Percentiles rank a stretch among this genome's conserved stretches.
Evolutionary conservation across 2,329 filamentous ascomycete genomes (phyloP).

Genomic region (Triangularia setosa): DNA sequence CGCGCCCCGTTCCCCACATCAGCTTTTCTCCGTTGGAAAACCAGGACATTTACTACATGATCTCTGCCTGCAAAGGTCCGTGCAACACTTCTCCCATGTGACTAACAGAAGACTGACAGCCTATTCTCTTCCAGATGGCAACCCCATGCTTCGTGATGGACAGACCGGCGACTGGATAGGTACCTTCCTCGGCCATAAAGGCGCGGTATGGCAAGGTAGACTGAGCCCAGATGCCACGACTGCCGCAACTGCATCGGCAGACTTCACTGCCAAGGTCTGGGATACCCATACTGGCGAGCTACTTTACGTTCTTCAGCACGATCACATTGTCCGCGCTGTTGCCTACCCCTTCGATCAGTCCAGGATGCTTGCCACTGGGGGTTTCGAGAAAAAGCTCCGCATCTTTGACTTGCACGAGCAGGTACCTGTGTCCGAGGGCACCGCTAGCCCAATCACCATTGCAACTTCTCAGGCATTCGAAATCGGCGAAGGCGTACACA

Average conservation of each 20-base stretch:
- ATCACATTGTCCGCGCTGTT: slow-evolving; percentile 91
- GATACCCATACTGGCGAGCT: slow-evolving; percentile 92
- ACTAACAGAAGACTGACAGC: neutral
- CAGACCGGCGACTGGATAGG: slow-evolving; percentile 97
- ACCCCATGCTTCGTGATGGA: slow-evolving; percentile 96
- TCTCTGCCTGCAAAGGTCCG: slow-evolving; percentile 85
- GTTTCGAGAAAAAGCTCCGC: slow-evolving; percentile 93
- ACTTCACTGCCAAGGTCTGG: slow-evolving; percentile 97
- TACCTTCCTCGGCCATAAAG: slow-evolving; percentile 97
- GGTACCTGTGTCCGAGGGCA: slow-evolving; percentile 29
- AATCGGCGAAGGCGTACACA: slow-evolving; percentile 80
- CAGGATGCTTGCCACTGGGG: slow-evolving; percentile 87
- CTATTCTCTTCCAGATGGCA: slow-evolving; percentile 64
- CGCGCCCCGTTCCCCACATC: slow-evolving; percentile 85
- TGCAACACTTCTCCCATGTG: neutral
- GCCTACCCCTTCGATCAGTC: slow-evolving; percentile 80
- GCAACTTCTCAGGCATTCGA: slow-evolving; percentile 69
- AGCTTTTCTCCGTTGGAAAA: slow-evolving; percentile 82
- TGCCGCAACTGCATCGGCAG: slow-evolving; percentile 89
- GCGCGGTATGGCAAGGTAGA: slow-evolving; percentile 93
- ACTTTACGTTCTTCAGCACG: slow-evolving; percentile 80
- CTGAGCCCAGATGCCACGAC: slow-evolving; percentile 83
- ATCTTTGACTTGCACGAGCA: slow-evolving; percentile 77
- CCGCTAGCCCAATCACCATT: slow-evolving; percentile 42
- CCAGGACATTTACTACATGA: slow-evolving; percentile 83